phyloP scores from a whole-genome alignment of 2,329 filamentous ascomycete genomes.

The Alternaria brassicicola region DNA sequence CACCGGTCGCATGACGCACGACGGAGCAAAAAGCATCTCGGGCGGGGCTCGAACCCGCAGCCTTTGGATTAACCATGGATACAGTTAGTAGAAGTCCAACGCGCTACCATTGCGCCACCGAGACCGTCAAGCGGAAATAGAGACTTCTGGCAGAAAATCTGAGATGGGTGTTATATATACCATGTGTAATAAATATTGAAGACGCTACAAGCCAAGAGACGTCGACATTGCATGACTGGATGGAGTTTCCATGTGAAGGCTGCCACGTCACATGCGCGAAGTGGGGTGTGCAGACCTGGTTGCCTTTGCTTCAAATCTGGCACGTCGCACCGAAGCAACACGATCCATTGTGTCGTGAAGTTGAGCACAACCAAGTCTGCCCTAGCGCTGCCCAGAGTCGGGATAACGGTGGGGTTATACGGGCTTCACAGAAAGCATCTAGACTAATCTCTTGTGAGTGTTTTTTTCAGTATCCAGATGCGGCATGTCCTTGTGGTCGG shows the following conservation, averaged over 20 bases:
- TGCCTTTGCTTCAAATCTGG: not conserved
- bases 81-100: slow-evolving; percentile 38
- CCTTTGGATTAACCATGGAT: slow-evolving; percentile 33
- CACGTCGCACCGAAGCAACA: not conserved
- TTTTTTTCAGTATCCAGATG: not conserved
- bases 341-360: not conserved
- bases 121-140: slow-evolving; percentile 30
- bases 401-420: not conserved
- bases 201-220: too few species aligned
- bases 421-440: not conserved
- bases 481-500: not conserved
- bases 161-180: too few species aligned
- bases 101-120: slow-evolving; percentile 45
- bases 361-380: not conserved
- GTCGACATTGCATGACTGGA: too few species aligned
- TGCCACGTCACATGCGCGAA: slow-evolving; percentile 3
- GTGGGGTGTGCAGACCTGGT: not conserved
- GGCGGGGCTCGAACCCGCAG: slow-evolving; percentile 44
- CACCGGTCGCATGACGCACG: not conserved
- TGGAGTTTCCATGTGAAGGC: not conserved
- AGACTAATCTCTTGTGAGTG: too few species aligned
- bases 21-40: slow-evolving; percentile 34
- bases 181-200: too few species aligned
- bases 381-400: not conserved
- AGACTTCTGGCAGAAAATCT: slow-evolving; percentile 27